Conservation (phyloP, 306 rosid species). For the Malus sylvestris region DNA sequence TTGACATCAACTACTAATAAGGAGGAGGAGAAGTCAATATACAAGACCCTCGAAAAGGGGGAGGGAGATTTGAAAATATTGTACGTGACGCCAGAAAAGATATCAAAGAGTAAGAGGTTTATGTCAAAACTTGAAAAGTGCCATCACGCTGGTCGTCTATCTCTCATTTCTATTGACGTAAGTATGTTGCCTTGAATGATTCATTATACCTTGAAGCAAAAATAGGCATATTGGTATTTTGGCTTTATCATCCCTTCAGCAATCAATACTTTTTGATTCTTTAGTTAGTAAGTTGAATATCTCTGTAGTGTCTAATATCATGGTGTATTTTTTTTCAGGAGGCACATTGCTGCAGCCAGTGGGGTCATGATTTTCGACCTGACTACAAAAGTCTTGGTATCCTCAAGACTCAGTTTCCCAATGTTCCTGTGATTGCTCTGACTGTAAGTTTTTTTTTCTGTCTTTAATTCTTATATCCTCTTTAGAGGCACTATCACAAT, state of each 20-base stretch:
- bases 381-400: constrained; percentile 94
- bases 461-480: not conserved
- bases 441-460: constrained; percentile 43
- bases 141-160: constrained; percentile 75
- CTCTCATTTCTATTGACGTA: constrained; percentile 83
- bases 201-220: constrained; percentile 7
- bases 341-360: constrained; percentile 99
- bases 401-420: constrained; percentile 92
- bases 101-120: constrained; percentile 97
- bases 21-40: constrained; percentile 73
- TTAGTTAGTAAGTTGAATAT: not conserved
- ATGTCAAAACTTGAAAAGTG: constrained; percentile 98
- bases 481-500: not conserved
- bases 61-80: constrained; percentile 73
- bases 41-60: constrained; percentile 84
- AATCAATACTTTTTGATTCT: constrained; percentile 9
- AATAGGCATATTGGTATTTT: constrained; percentile 4
- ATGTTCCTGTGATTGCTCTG: constrained; percentile 79
- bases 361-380: constrained; percentile 99
- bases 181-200: constrained; percentile 24
- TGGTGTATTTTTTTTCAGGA: constrained; percentile 52
- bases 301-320: constrained; percentile 2
- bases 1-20: constrained; percentile 77
- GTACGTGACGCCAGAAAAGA: constrained; percentile 94
- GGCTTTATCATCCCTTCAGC: constrained; percentile 1